Conservation (phyloP, 352 stramenopile species). For the Aphanomyces stellatus region DNA sequence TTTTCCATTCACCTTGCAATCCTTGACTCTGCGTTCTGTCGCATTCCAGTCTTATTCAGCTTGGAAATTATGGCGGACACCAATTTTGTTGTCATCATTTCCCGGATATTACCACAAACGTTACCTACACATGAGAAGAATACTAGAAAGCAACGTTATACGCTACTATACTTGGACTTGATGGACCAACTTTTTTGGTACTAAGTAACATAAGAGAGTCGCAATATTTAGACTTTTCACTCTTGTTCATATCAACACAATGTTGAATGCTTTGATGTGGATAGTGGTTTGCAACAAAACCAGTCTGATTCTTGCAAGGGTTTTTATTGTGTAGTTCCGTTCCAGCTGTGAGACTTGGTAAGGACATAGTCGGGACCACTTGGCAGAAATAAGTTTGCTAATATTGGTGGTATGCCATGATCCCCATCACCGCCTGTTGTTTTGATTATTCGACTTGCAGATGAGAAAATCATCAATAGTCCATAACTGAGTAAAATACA, state of each 20-base stretch:
- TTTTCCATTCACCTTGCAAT: no score
- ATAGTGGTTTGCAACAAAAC: neutral
- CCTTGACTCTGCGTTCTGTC: no score
- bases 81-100: no score
- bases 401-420: neutral
- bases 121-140: neutral
- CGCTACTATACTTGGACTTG: neutral
- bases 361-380: neutral
- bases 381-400: neutral
- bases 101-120: no score
- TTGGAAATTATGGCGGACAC: no score
- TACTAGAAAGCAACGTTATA: neutral
- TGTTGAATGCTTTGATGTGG: neutral
- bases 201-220: neutral
- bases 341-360: neutral
- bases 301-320: neutral
- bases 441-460: neutral
- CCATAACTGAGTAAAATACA: neutral
- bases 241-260: neutral
- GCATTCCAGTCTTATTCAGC: no score
- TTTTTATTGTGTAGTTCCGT: neutral
- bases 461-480: neutral
- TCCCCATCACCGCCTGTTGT: neutral
- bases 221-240: neutral
- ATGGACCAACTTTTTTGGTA: neutral